Percentiles rank a stretch among this genome's conserved stretches.
Conservation (phyloP, 2,329 filamentous ascomycete species). For the Colletotrichum destructivum region DNA sequence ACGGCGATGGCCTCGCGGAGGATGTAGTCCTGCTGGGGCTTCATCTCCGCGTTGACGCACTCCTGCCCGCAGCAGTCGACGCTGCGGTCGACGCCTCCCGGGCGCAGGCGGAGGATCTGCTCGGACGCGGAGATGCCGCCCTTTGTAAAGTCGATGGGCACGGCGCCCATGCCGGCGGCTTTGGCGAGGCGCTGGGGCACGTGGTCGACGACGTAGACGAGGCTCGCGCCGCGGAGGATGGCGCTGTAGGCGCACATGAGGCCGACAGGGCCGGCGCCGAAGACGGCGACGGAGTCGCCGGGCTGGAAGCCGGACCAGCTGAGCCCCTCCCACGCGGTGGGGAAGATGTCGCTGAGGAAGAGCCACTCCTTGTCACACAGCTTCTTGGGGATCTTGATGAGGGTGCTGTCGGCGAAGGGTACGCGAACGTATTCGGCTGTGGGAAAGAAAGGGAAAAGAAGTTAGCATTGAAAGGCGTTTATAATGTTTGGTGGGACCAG, state of each 20-base stretch:
- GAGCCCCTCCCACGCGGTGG: slow-evolving; percentile 70
- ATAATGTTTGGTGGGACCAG: neutral
- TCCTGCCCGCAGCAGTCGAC: slow-evolving; percentile 45
- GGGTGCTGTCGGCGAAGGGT: slow-evolving; percentile 78
- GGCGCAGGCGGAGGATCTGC: slow-evolving; percentile 44
- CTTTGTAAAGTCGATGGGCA: slow-evolving; percentile 45
- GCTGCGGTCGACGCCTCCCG: slow-evolving; percentile 44
- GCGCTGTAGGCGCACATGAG: slow-evolving; percentile 62
- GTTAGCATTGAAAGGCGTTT: neutral
- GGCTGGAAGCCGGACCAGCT: slow-evolving; percentile 70
- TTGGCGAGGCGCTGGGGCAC: slow-evolving; percentile 44
- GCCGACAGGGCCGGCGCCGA: slow-evolving; percentile 75
- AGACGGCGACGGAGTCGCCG: slow-evolving; percentile 74
- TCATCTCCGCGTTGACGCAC: slow-evolving; percentile 43
- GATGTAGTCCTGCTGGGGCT: slow-evolving; percentile 43
- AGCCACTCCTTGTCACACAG: slow-evolving; percentile 75
- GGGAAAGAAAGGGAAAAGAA: neutral
- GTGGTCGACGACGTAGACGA: slow-evolving; percentile 46
- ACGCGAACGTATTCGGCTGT: slow-evolving; percentile 71
- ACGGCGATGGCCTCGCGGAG: slow-evolving; percentile 43
- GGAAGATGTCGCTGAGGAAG: slow-evolving; percentile 61
- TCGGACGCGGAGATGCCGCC: slow-evolving; percentile 34
- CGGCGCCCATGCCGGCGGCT: slow-evolving; percentile 45
- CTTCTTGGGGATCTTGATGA: slow-evolving; percentile 73
- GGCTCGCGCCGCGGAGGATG: slow-evolving; percentile 46